Conservation (phyloP, 139 green algal species). For the Picochlorum sp. region DNA sequence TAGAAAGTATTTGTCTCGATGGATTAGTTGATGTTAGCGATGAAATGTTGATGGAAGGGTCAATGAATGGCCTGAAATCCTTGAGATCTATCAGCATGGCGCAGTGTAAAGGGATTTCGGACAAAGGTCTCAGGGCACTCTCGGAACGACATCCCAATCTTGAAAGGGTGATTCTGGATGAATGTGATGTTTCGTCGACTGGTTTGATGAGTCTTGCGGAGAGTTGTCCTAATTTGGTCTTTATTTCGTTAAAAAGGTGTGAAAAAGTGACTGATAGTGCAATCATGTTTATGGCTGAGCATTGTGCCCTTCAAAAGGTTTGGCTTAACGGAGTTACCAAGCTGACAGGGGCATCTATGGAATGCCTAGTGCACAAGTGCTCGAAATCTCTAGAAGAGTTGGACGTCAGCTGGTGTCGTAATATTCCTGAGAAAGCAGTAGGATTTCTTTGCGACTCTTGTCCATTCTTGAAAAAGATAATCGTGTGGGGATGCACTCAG, state of each 20-base stretch:
- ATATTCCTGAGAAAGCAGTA: slow-evolving; percentile 16
- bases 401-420: slow-evolving; percentile 41
- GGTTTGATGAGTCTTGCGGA: background rate
- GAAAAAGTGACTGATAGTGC: slow-evolving; percentile 23
- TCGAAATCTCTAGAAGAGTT: slow-evolving; percentile 17
- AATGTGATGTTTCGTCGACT: background rate
- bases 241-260: slow-evolving; percentile 36
- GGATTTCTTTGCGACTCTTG: slow-evolving; percentile 40
- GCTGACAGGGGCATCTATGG: slow-evolving; percentile 2
- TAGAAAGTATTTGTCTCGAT: slow-evolving; percentile 33
- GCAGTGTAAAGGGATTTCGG: slow-evolving; percentile 8
- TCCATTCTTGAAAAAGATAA: slow-evolving; percentile 1
- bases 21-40: slow-evolving; percentile 6
- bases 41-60: background rate
- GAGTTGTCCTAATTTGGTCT: slow-evolving; percentile 1
- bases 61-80: background rate
- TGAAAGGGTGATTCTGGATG: background rate
- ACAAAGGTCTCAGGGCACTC: background rate
- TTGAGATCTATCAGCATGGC: slow-evolving; percentile 17
- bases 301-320: slow-evolving; percentile 16
- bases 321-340: slow-evolving; percentile 12
- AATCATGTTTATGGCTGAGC: slow-evolving; percentile 16
- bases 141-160: background rate
- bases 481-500: slow-evolving; percentile 24
- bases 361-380: background rate